Base-by-base conservation (phyloP, 2,329 filamentous ascomycete genomes). In the Polychaeton citri region DNA sequence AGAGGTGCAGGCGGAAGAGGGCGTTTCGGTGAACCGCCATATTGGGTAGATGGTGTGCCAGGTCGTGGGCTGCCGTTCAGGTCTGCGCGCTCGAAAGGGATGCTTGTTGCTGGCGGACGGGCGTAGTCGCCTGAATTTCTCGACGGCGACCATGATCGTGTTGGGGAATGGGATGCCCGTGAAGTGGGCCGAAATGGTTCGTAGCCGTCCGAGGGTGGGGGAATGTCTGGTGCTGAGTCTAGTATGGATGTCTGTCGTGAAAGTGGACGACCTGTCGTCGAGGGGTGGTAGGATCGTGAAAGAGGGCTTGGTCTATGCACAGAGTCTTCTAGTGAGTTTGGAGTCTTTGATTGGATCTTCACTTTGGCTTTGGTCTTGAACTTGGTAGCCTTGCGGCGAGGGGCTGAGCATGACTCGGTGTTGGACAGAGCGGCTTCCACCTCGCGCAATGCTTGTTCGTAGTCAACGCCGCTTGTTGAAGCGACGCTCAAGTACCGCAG, bases 61-160 rank as follows among this genome's bases (percentile, higher is more conserved):
- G 90, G 88, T 39, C 90, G 68, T 5, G 90, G 87, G 42, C 76
- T 87, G 33, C 90, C 90, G 51, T 96, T 88, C 40, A 96, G 62
- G 48, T 95, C 87, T 16, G 79, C 71, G 0, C 86, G 84, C 58
- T 96, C 90, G 58, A 90, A 96, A 3, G 76, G 70, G 17, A 79
- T 65, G 45, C 68, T 76, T 1, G 77, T 74, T 1, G 82, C 74
- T 2, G 84, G 79, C 6, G 82, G 81, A 35, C 82, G 72, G 19
- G 71, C 59, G 59, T 81, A 84, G 41, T 87, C 82, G 20, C 64
- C 63, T 3, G 66, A 66, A 16, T 54, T 63, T 45, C 62, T 58
- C 18, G 69, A 66, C 9, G 73, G 71, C 6, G 72, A 70, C 59
- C 71, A 74, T 1, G 74, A 66, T 36, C 68, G 53, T 12, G 43